Conservation (phyloP, 345 rosid genomes). For the Combretum micranthum region DNA sequence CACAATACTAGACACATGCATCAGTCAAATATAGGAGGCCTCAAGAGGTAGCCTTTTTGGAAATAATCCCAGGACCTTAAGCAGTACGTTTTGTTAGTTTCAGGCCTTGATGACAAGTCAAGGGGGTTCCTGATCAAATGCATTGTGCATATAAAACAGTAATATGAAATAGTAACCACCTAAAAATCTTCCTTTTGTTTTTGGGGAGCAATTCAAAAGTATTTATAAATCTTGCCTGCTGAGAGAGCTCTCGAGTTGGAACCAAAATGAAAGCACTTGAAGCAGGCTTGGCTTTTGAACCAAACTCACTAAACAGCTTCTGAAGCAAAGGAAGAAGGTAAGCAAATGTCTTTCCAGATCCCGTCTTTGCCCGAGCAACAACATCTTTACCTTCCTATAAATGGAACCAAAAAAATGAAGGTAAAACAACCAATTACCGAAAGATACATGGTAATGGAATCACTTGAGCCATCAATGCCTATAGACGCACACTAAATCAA, state of each 20-base stretch:
- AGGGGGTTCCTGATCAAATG: no score
- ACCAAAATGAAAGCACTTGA: slow-evolving; percentile 74
- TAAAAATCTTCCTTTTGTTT: no score
- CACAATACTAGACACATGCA: no score
- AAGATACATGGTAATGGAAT: not conserved
- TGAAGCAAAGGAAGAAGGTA: slow-evolving; percentile 85
- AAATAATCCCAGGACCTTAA: no score
- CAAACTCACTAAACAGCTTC: slow-evolving; percentile 48
- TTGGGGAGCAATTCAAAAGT: not conserved
- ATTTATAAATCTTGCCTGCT: slow-evolving; percentile 38
- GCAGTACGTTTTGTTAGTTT: no score
- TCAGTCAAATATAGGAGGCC: no score
- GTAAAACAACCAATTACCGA: not conserved
- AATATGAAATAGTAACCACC: no score
- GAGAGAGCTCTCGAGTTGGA: slow-evolving; percentile 76
- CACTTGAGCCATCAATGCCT: not conserved
- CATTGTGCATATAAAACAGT: no score
- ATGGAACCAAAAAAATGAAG: not conserved
- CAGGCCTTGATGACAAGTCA: no score
- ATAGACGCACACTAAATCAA: not conserved
- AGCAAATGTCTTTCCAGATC: slow-evolving; percentile 86
- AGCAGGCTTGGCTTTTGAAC: slow-evolving; percentile 44
- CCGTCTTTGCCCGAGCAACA: slow-evolving; percentile 82
- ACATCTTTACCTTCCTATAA: slow-evolving; percentile 84
- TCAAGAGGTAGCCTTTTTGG: no score